Percentiles rank a stretch among this genome's conserved stretches.
Conservation (phyloP, 2,329 filamentous ascomycete genomes). For the Orbilia javanica region DNA sequence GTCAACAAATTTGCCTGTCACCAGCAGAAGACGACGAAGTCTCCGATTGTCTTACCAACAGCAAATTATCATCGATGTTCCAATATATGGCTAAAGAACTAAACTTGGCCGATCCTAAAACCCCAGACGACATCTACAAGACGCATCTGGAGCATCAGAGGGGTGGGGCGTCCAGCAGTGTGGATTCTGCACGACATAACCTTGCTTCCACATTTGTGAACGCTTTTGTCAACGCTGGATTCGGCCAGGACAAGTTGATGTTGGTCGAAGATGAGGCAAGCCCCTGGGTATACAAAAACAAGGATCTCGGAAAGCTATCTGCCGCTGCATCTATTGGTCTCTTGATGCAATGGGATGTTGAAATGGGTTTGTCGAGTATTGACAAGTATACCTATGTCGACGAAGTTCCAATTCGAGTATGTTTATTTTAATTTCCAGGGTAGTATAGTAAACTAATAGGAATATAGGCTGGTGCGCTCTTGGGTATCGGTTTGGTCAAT, state of each 20-base stretch:
- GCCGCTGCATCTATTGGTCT: constrained; percentile 94
- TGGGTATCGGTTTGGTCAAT: constrained; percentile 96
- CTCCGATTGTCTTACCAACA: constrained; percentile 86
- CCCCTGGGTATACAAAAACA: constrained; percentile 99
- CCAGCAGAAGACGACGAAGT: constrained; percentile 78
- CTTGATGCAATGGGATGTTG: constrained; percentile 91
- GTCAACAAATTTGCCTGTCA: constrained; percentile 84
- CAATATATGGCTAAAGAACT: constrained; percentile 93
- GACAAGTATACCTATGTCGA: constrained; percentile 90
- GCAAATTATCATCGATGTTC: constrained; percentile 89
- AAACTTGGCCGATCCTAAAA: constrained; percentile 96
- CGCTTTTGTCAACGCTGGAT: constrained; percentile 95
- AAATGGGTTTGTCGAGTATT: constrained; percentile 90
- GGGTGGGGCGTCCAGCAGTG: constrained; percentile 84
- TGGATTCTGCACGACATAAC: constrained; percentile 95
- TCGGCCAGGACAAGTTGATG: constrained; percentile 98
- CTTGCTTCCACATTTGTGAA: constrained; percentile 96
- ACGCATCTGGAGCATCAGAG: constrained; percentile 96
- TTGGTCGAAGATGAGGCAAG: constrained; percentile 87
- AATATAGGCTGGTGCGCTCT: constrained; percentile 82
- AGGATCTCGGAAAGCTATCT: constrained; percentile 97
- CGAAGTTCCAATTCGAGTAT: constrained; percentile 77
- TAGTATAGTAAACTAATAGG: constrained; percentile 13
- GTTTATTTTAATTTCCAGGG: background rate
- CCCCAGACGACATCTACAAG: constrained; percentile 99